Evolutionary conservation across 208 protist genomes (phyloP).

Genomic region (Acanthamoeba lenticulata): DNA sequence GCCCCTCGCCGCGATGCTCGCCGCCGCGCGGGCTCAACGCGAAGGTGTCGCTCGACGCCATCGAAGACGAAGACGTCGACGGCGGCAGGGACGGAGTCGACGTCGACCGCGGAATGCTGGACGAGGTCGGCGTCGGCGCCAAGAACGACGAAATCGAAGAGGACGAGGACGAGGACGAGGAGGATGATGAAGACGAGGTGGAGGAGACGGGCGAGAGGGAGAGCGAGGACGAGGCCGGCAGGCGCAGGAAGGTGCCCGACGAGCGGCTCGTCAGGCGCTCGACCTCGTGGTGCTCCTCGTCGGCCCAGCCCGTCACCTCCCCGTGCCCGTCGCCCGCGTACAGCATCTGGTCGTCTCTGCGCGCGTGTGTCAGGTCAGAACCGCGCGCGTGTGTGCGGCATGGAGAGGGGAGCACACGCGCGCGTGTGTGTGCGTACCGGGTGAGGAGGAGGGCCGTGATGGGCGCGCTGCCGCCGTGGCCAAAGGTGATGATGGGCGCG

Average conservation of each 20-base stretch:
- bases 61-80: not conserved
- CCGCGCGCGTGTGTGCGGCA: too few species aligned
- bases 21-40: not conserved
- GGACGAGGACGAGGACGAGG: too few species aligned
- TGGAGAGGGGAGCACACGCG: too few species aligned
- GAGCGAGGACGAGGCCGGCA: not conserved
- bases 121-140: not conserved
- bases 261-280: not conserved
- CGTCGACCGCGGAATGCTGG: not conserved
- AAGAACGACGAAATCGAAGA: too few species aligned
- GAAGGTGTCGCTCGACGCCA: not conserved
- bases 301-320: not conserved
- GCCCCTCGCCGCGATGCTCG: not conserved
- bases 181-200: too few species aligned
- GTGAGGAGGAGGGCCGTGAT: slow-evolving; percentile 24
- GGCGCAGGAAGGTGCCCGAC: not conserved
- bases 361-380: too few species aligned
- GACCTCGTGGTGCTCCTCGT: slow-evolving; percentile 37
- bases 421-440: not conserved
- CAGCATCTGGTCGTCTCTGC: slow-evolving; percentile 22
- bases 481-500: not conserved
- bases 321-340: slow-evolving; percentile 5
- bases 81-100: not conserved
- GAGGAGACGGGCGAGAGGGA: too few species aligned
- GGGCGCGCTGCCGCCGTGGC: not conserved